Base-by-base conservation (phyloP, 2,329 filamentous ascomycete species). In the Massarina eburnea region DNA sequence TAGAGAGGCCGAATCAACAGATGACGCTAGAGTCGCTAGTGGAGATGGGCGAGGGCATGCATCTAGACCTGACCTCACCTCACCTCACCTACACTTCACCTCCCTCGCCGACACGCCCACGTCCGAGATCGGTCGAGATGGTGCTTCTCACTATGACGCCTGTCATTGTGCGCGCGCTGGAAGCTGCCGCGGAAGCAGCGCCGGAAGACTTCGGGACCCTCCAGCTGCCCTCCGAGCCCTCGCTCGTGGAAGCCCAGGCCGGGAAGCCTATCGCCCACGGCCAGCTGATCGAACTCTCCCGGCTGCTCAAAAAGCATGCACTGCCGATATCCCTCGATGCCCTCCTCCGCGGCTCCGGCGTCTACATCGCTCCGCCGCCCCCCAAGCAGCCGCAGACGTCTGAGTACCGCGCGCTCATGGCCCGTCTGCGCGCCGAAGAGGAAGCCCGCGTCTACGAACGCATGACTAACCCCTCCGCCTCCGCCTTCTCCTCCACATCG, bases 341-440 rank as follows among this genome's bases (percentile, higher is more conserved):
- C 26, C 80, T 97, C 24, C 77, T 97, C 8, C 80, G 76, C 45
- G 88, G 89, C 36, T 82, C 89, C 20, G 78, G 66, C 43, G 74
- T 95, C 52, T 95, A 95, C 69, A 71, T 83, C 8, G 81, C 89
- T n/a, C 89, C 91, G n/a, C 86, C 88, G 12, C 81, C 85, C 4
- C 84, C 86, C 4, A 95, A 91, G 64, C 49, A 45, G 15, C 17
- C 41, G 26, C 63, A 95, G 83, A 86, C 86, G 1, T 75, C 84
- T 7, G 87, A 95, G 72, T 97, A 92, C 74, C 88, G 89, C 68
- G 86, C 85, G 6, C 77, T 96, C 1, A 97, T 97, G 90, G 84
- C 84, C 19, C 84, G 86, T 14, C 82, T 99, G 17, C 89, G 90
- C 52, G 83, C 80, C 49, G 85, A 94, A 61, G 87, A 92, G 73